These are phyloP conservation scores for Didymellaceae sp. DNA, from an alignment of 2,329 filamentous ascomycete species.

Conservation along the genomic window DNA sequence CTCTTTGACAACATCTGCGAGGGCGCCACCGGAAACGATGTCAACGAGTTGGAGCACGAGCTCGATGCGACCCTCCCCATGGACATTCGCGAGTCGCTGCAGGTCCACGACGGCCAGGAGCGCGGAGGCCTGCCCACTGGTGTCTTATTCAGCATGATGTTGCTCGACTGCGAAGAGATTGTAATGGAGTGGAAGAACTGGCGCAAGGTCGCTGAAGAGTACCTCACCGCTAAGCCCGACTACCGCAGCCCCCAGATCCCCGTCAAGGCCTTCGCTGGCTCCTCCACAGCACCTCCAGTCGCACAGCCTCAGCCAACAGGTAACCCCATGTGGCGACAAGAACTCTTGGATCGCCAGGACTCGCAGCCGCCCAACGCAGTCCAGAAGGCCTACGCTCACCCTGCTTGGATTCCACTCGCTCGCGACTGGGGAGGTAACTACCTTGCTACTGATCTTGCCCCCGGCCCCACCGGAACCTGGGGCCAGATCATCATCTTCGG, in stretches of 20 bases:
- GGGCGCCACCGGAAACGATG: slow-evolving; percentile 88
- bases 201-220: slow-evolving; percentile 91
- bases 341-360: slow-evolving; percentile 82
- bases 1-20: slow-evolving; percentile 92
- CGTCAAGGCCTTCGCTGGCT: slow-evolving; percentile 73
- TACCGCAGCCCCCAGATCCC: slow-evolving; percentile 68
- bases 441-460: slow-evolving; percentile 89
- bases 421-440: slow-evolving; percentile 99
- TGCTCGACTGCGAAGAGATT: slow-evolving; percentile 97
- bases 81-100: slow-evolving; percentile 90
- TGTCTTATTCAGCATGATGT: slow-evolving; percentile 91
- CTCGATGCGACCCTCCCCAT: slow-evolving; percentile 92
- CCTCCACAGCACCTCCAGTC: slow-evolving; percentile 72
- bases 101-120: slow-evolving; percentile 95
- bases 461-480: slow-evolving; percentile 89
- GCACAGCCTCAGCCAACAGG: slow-evolving; percentile 58
- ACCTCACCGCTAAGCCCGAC: slow-evolving; percentile 66
- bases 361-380: slow-evolving; percentile 86
- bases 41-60: slow-evolving; percentile 96
- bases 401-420: slow-evolving; percentile 93
- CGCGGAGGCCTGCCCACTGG: slow-evolving; percentile 89
- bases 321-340: slow-evolving; percentile 79
- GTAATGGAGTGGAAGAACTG: slow-evolving; percentile 98
- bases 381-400: slow-evolving; percentile 91
- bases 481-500: slow-evolving; percentile 97